These are phyloP conservation scores for Oryza meridionalis DNA, from an alignment of 176 grass and related monocot species.

Conservation along the genomic window DNA sequence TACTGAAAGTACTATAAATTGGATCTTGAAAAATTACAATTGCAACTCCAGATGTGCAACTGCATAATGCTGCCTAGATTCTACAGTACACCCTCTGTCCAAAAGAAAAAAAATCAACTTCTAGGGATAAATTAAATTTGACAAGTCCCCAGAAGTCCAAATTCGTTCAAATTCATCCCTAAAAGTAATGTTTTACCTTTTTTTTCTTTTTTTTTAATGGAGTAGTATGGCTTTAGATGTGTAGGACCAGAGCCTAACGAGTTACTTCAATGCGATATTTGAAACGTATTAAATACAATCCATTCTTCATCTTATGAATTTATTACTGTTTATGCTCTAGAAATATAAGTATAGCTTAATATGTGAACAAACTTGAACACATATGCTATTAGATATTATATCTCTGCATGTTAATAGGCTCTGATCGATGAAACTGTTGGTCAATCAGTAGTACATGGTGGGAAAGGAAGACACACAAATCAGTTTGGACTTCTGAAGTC, in stretches of 20 bases:
- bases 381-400: neutral
- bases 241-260: neutral
- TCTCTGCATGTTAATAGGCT: neutral
- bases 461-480: neutral
- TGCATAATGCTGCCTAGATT: neutral
- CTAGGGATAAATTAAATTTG: no score
- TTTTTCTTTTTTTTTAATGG: no score
- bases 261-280: neutral
- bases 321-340: neutral
- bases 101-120: no score
- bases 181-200: no score
- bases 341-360: neutral
- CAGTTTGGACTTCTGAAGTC: neutral
- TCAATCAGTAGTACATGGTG: neutral
- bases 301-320: neutral
- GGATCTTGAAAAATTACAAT: slow-evolving; percentile 3
- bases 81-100: neutral
- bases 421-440: neutral
- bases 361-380: neutral
- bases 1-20: slow-evolving; percentile 3
- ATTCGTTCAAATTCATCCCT: no score
- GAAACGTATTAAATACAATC: neutral
- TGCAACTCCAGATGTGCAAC: neutral
- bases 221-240: neutral
- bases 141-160: no score